Percentiles rank a stretch among this genome's conserved stretches.
Conservation (phyloP, 495 filamentous ascomycete genomes). For the Hypomontagnella monticulosa region DNA sequence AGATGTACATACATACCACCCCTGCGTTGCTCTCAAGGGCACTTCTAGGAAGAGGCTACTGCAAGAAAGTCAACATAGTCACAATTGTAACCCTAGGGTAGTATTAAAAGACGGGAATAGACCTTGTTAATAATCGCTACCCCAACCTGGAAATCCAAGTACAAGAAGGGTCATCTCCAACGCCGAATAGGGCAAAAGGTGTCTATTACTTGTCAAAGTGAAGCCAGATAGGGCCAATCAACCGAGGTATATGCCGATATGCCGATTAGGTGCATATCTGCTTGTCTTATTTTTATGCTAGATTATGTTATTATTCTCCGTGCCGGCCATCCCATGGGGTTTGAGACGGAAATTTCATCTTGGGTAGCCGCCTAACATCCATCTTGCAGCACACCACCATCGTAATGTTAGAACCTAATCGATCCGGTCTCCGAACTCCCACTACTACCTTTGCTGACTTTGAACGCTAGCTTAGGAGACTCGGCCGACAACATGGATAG, state of each 20-base stretch:
- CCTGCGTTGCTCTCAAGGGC: slow-evolving; percentile 27
- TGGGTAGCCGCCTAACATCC: slow-evolving; percentile 3
- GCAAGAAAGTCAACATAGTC: slow-evolving; percentile 35
- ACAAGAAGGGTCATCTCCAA: slow-evolving; percentile 33
- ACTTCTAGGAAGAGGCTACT: slow-evolving; percentile 23
- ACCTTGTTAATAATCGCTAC: slow-evolving; percentile 25
- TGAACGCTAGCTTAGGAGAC: slow-evolving; percentile 7
- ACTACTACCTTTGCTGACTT: slow-evolving; percentile 17
- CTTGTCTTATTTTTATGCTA: slow-evolving; percentile 10
- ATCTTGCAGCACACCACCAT: slow-evolving; percentile 10
- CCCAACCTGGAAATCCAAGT: slow-evolving; percentile 32
- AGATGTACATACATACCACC: slow-evolving; percentile 13
- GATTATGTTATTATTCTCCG: slow-evolving; percentile 30
- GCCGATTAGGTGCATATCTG: background rate
- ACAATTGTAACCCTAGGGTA: slow-evolving; percentile 38
- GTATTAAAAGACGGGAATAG: slow-evolving; percentile 33
- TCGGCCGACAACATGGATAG: slow-evolving; percentile 26
- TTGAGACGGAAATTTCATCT: slow-evolving; percentile 19
- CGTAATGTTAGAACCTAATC: slow-evolving; percentile 17
- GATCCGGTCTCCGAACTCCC: slow-evolving; percentile 30
- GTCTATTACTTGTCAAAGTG: slow-evolving; percentile 28
- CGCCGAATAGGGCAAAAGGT: slow-evolving; percentile 22
- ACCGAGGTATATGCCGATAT: slow-evolving; percentile 14
- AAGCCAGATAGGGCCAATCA: slow-evolving; percentile 20
- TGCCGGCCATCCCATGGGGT: slow-evolving; percentile 4